phyloP scores from a whole-genome alignment of 352 stramenopile species.

The Pythium folliculosum region DNA sequence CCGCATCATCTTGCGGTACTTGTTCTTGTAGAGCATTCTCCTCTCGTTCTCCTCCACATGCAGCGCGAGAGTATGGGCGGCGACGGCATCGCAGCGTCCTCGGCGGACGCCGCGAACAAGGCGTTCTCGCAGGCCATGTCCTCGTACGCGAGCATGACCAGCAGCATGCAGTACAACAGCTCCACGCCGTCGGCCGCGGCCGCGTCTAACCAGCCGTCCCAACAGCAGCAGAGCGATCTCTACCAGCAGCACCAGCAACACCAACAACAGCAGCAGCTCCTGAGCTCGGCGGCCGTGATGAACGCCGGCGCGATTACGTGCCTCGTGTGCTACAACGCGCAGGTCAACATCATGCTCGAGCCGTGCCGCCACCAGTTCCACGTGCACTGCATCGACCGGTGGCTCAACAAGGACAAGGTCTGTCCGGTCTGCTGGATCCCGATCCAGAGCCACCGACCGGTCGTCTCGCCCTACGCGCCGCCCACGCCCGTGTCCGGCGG shows the following conservation, averaged over 20 bases:
- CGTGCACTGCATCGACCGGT: slow-evolving; percentile 69
- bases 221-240: slow-evolving; percentile 11
- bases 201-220: not conserved
- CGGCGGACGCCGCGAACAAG: slow-evolving; percentile 27
- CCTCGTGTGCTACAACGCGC: slow-evolving; percentile 50
- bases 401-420: slow-evolving; percentile 72
- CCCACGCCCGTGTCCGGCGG: not conserved
- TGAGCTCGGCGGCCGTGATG: slow-evolving; percentile 26
- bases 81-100: slow-evolving; percentile 33
- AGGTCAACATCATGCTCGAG: slow-evolving; percentile 58
- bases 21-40: not conserved
- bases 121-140: slow-evolving; percentile 31
- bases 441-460: slow-evolving; percentile 59
- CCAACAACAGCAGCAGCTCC: slow-evolving; percentile 24
- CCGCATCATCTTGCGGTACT: no score
- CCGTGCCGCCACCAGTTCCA: slow-evolving; percentile 84
- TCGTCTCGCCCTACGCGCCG: slow-evolving; percentile 36
- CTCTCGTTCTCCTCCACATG: slow-evolving; percentile 14
- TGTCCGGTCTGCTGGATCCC: slow-evolving; percentile 76
- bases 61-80: slow-evolving; percentile 39
- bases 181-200: not conserved
- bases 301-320: slow-evolving; percentile 33
- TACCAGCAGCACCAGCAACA: slow-evolving; percentile 22
- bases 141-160: slow-evolving; percentile 20
- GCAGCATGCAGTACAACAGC: slow-evolving; percentile 28